phyloP scores from a whole-genome alignment of 768 basidiomycete genomes.

The Trametes elegans region DNA sequence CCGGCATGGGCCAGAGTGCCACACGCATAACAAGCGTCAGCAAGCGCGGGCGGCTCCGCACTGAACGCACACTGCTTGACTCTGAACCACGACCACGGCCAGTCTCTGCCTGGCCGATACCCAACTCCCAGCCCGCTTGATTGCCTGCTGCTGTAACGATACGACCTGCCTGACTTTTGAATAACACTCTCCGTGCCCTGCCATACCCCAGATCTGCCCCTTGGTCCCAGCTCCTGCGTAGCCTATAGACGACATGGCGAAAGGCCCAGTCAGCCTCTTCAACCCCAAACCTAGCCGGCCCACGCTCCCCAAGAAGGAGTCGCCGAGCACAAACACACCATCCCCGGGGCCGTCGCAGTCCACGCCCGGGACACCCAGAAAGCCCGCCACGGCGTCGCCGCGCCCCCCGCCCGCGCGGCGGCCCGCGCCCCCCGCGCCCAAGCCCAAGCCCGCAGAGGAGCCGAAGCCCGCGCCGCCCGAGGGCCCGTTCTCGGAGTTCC shows the following conservation, averaged over 20 bases:
- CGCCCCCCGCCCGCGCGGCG: constrained; percentile 4
- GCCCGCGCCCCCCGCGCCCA: constrained; percentile 10
- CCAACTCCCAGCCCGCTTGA: neutral
- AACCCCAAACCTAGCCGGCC: constrained; percentile 62
- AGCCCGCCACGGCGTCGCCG: neutral
- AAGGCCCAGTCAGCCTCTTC: constrained; percentile 40
- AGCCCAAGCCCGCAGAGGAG: constrained; percentile 42
- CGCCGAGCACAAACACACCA: constrained; percentile 9
- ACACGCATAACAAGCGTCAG: neutral
- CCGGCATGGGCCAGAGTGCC: constrained; percentile 1
- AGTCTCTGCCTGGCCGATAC: constrained; percentile 18
- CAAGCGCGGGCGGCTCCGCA: constrained; percentile 19
- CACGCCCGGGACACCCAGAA: constrained; percentile 16
- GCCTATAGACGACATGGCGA: constrained; percentile 8
- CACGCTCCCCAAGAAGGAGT: constrained; percentile 30
- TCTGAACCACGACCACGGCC: constrained; percentile 39
- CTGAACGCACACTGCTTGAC: constrained; percentile 33
- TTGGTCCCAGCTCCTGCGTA: neutral
- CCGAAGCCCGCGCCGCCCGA: constrained; percentile 53
- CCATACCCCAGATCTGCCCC: neutral
- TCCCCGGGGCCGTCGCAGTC: constrained; percentile 17
- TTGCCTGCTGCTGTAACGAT: constrained; percentile 5
- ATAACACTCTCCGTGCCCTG: neutral
- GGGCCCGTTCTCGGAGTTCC: constrained; percentile 71
- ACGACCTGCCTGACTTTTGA: neutral